Conservation (phyloP, 2,329 filamentous ascomycete species). For the Calonectria pauciramosa region DNA sequence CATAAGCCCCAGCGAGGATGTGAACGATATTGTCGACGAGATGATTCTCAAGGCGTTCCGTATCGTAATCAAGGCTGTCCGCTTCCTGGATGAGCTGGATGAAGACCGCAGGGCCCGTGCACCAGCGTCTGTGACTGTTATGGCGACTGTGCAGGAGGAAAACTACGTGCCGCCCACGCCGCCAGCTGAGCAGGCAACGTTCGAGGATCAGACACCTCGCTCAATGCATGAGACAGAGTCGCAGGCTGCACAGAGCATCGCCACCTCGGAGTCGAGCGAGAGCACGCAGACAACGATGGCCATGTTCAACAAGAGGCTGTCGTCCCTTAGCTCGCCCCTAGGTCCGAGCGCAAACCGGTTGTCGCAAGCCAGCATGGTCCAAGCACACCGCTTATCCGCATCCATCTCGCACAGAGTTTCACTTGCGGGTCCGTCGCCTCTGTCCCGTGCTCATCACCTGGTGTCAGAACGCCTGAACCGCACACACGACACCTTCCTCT, state of each 20-base stretch:
- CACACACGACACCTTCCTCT: slow-evolving; percentile 90
- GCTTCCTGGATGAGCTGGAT: slow-evolving; percentile 89
- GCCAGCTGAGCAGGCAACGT: slow-evolving; percentile 69
- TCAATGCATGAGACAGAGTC: slow-evolving; percentile 56
- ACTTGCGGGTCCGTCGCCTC: slow-evolving; percentile 75
- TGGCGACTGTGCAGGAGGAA: slow-evolving; percentile 73
- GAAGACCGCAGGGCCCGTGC: slow-evolving; percentile 68
- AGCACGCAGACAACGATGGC: slow-evolving; percentile 51
- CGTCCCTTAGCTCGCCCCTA: slow-evolving; percentile 56
- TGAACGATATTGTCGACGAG: slow-evolving; percentile 87
- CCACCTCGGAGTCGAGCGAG: slow-evolving; percentile 53
- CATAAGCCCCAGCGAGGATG: slow-evolving; percentile 64
- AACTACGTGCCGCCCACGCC: slow-evolving; percentile 72
- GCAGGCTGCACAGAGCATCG: slow-evolving; percentile 52
- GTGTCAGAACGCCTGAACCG: slow-evolving; percentile 86
- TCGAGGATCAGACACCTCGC: slow-evolving; percentile 55
- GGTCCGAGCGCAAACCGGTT: slow-evolving; percentile 50
- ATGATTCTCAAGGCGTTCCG: slow-evolving; percentile 95
- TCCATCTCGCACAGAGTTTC: slow-evolving; percentile 81
- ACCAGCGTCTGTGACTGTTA: slow-evolving; percentile 68
- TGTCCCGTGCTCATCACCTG: slow-evolving; percentile 76
- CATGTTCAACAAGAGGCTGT: slow-evolving; percentile 61
- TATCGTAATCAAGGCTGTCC: slow-evolving; percentile 90
- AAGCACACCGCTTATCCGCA: slow-evolving; percentile 64
- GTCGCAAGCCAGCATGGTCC: slow-evolving; percentile 53